phyloP scores from a whole-genome alignment of 768 basidiomycete species.

The Austroboletus festivus region DNA sequence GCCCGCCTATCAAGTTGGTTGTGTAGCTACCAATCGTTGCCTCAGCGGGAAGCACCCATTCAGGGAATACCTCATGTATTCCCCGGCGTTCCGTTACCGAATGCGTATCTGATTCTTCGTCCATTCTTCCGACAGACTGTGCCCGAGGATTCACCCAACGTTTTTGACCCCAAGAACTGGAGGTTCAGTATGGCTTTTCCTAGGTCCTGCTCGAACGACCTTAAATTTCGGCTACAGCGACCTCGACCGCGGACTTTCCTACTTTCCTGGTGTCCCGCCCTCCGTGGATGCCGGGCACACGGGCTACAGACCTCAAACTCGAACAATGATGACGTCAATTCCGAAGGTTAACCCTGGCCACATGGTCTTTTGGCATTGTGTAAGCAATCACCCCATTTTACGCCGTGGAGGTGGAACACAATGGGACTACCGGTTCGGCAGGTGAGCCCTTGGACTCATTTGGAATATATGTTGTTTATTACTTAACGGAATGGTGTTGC shows the following conservation, averaged over 20 bases:
- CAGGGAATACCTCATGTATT: constrained; percentile 71
- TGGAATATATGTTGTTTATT: neutral
- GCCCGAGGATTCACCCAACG: constrained; percentile 37
- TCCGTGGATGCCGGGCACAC: constrained; percentile 24
- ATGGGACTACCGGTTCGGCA: constrained; percentile 53
- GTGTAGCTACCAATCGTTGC: too few relatives aligned
- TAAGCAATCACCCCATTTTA: constrained; percentile 32
- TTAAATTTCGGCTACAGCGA: constrained; percentile 33
- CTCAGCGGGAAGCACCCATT: constrained; percentile 57
- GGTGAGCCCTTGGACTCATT: constrained; percentile 31
- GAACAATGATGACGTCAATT: constrained; percentile 65
- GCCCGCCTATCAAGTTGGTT: neutral
- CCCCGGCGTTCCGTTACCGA: constrained; percentile 62
- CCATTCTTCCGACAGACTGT: constrained; percentile 68
- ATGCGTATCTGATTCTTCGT: constrained; percentile 69
- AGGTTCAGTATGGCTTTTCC: constrained; percentile 36
- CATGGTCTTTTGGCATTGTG: constrained; percentile 77
- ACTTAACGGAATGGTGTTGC: neutral
- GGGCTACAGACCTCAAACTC: constrained; percentile 53
- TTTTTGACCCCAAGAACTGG: constrained; percentile 54
- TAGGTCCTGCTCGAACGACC: constrained; percentile 8
- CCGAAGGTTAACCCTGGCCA: constrained; percentile 75
- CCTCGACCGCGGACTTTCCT: constrained; percentile 49
- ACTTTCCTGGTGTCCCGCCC: constrained; percentile 50
- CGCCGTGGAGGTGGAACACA: constrained; percentile 49